Evolutionary conservation across 2,329 filamentous ascomycete species (phyloP).

Genomic region (Grosmannia huntii): DNA sequence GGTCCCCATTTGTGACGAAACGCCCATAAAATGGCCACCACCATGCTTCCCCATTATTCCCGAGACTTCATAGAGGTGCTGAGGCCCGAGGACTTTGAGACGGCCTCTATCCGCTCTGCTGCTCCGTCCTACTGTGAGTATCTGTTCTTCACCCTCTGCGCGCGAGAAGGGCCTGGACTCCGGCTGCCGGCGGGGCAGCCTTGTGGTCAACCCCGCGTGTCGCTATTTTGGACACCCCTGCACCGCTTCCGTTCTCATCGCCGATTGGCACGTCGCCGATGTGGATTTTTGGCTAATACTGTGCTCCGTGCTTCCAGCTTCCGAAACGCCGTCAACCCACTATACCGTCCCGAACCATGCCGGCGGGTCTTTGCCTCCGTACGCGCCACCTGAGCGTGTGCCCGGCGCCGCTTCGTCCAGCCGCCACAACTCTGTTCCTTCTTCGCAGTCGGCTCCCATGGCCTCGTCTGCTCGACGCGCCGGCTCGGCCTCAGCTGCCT

Average conservation of each 20-base stretch:
- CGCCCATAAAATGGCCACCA: background rate
- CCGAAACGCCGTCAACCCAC: conserved; percentile 53
- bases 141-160: background rate
- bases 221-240: background rate
- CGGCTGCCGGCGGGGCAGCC: background rate
- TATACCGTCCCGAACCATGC: conserved; percentile 32
- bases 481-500: conserved; percentile 3
- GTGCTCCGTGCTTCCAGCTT: conserved; percentile 28
- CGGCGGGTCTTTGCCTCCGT: conserved; percentile 32
- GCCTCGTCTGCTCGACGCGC: conserved; percentile 1
- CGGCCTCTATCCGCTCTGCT: conserved; percentile 51
- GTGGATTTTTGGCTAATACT: background rate
- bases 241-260: background rate
- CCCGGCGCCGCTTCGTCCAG: background rate
- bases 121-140: conserved; percentile 55
- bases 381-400: conserved; percentile 30
- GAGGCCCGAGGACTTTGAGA: conserved; percentile 48
- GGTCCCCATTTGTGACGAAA: background rate
- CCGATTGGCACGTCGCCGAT: background rate
- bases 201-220: background rate
- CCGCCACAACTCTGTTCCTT: conserved; percentile 3
- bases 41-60: conserved; percentile 5
- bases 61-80: conserved; percentile 14
- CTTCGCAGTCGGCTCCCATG: background rate
- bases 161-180: background rate